Percentiles rank a stretch among this genome's conserved stretches.
Evolutionary conservation across 805 yeast species (phyloP).

Genomic region (Lipomyces anomalus): DNA sequence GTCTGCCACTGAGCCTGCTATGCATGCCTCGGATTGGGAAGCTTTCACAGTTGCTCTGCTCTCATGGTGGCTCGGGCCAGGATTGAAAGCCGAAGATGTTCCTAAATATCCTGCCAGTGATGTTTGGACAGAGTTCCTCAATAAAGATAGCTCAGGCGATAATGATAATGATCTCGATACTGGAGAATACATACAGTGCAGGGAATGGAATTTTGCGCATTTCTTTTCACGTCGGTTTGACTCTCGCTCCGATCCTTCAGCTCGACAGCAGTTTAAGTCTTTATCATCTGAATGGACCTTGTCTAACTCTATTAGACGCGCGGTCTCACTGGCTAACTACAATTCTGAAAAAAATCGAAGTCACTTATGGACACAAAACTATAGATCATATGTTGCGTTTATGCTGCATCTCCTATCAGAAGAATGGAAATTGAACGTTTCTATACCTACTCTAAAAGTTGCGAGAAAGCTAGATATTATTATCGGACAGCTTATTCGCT

Average conservation of each 20-base stretch:
- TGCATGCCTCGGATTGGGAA: slow-evolving; percentile 16
- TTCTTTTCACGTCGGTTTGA: too few species aligned
- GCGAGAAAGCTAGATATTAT: slow-evolving; percentile 43
- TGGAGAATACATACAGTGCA: background rate
- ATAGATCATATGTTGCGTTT: slow-evolving; percentile 38
- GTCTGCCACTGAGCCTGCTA: background rate
- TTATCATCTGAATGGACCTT: background rate
- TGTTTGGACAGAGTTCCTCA: background rate
- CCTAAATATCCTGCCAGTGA: background rate
- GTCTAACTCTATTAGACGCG: background rate
- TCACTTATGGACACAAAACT: background rate
- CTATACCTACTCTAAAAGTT: slow-evolving; percentile 29
- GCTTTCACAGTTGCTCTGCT: slow-evolving; percentile 18
- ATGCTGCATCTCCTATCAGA: slow-evolving; percentile 74
- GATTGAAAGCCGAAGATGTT: background rate
- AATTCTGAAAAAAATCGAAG: background rate
- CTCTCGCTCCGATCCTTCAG: background rate
- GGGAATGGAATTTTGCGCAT: background rate
- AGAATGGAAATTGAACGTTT: slow-evolving; percentile 57
- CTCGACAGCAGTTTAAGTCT: too few species aligned
- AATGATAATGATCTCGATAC: background rate
- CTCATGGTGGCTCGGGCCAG: slow-evolving; percentile 21
- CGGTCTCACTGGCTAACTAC: background rate
- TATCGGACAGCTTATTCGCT: slow-evolving; percentile 53
- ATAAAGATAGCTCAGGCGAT: background rate